Percentiles rank a stretch among this genome's conserved stretches.
These are phyloP conservation scores for Huntiella decipiens DNA, from an alignment of 2,329 filamentous ascomycete genomes.

Conservation along the genomic window DNA sequence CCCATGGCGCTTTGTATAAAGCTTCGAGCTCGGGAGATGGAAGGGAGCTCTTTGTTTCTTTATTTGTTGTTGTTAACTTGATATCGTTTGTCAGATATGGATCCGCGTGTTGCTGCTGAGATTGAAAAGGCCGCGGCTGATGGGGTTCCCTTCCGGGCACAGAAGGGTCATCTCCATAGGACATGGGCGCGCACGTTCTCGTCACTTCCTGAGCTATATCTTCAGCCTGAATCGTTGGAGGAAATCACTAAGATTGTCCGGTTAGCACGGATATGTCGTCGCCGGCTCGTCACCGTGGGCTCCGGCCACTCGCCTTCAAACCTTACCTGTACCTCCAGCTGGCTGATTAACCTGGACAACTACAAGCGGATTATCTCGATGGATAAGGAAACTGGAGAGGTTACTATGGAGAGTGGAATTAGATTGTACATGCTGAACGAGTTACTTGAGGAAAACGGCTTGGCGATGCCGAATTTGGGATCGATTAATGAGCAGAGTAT, in stretches of 20 bases:
- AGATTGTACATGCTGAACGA: constrained; percentile 56
- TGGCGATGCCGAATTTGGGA: constrained; percentile 80
- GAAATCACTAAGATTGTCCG: constrained; percentile 73
- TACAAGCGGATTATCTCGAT: constrained; percentile 55
- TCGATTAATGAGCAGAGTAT: constrained; percentile 92
- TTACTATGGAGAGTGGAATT: constrained; percentile 78
- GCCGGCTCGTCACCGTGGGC: constrained; percentile 70
- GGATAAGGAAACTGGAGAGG: constrained; percentile 42
- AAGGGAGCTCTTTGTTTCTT: neutral
- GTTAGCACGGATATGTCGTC: constrained; percentile 62
- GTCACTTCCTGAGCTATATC: constrained; percentile 74
- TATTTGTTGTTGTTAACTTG: no score
- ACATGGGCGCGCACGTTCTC: constrained; percentile 94
- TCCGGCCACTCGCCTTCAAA: constrained; percentile 84
- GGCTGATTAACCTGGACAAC: constrained; percentile 85
- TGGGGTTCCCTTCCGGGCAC: constrained; percentile 54
- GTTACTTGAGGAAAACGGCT: constrained; percentile 52
- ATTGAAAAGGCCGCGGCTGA: constrained; percentile 10
- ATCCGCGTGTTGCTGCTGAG: constrained; percentile 6
- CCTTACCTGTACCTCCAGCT: constrained; percentile 79
- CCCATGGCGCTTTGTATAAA: no score
- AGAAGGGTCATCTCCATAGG: constrained; percentile 53
- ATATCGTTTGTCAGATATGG: neutral
- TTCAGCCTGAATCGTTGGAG: constrained; percentile 58
- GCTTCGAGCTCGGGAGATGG: neutral